Percentiles rank a stretch among this genome's conserved stretches.
Evolutionary conservation across 208 protist species (phyloP).

Genomic region (Blastocrithidia nonstop): DNA sequence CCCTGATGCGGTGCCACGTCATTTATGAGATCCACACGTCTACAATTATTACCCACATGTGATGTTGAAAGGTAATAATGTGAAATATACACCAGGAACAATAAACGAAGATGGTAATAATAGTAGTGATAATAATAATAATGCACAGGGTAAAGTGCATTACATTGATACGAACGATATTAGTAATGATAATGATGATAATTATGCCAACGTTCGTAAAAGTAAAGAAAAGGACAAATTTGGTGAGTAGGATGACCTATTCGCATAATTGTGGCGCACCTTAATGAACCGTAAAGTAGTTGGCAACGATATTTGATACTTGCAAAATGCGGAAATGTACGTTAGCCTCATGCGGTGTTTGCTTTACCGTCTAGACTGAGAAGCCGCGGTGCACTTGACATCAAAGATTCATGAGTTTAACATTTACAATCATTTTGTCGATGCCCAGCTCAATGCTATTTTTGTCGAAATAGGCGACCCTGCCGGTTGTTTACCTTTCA

Average conservation of each 20-base stretch:
- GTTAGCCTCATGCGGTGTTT: constrained; percentile 58
- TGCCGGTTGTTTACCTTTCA: constrained; percentile 66
- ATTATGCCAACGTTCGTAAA: background rate
- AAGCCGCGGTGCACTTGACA: constrained; percentile 65
- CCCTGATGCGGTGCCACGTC: constrained; percentile 29
- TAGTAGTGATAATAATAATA: constrained; percentile 1
- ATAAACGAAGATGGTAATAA: background rate
- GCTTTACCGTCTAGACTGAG: constrained; percentile 76
- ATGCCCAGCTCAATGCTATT: constrained; percentile 63
- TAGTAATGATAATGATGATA: background rate
- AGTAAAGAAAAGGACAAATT: background rate
- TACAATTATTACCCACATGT: constrained; percentile 74
- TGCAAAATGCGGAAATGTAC: constrained; percentile 76
- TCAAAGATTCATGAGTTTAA: constrained; percentile 45
- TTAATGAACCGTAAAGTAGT: constrained; percentile 46
- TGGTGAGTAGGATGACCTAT: constrained; percentile 21
- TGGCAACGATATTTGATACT: constrained; percentile 56
- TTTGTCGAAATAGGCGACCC: constrained; percentile 78
- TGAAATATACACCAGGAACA: no score
- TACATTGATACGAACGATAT: constrained; percentile 7
- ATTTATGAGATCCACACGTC: constrained; percentile 61
- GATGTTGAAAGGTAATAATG: constrained; percentile 13
- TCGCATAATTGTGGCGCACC: constrained; percentile 58
- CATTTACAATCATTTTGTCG: constrained; percentile 75
- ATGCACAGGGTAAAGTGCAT: background rate